A percentile compares a stretch with the other conserved stretches of the same genome.
These are phyloP conservation scores for Aspergillus sergii DNA, from an alignment of 2,329 filamentous ascomycete species.

Conservation along the genomic window DNA sequence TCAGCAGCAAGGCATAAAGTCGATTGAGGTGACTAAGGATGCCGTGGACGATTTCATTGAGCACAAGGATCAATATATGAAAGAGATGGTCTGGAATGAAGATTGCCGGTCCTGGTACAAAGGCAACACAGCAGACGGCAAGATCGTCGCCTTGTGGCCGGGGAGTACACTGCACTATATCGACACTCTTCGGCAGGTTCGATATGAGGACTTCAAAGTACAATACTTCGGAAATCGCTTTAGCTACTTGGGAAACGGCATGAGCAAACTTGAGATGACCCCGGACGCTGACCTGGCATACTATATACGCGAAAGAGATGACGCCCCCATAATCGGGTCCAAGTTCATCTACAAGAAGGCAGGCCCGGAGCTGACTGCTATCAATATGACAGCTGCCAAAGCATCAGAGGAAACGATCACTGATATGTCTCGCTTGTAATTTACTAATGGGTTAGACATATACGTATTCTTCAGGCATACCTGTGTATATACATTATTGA, in stretches of 20 bases:
- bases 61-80: constrained; percentile 35
- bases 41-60: constrained; percentile 38
- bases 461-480: no score
- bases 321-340: background rate
- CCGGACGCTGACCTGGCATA: constrained; percentile 19
- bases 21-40: constrained; percentile 39
- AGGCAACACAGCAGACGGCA: constrained; percentile 25
- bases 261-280: constrained; percentile 19
- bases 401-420: no score
- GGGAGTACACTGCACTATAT: constrained; percentile 28
- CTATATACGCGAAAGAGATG: constrained; percentile 28
- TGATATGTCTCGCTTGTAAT: no score
- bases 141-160: constrained; percentile 24
- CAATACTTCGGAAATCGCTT: constrained; percentile 22
- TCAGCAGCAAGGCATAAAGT: constrained; percentile 30
- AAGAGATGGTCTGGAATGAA: constrained; percentile 38
- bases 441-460: no score
- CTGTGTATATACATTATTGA: no score
- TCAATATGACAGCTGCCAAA: no score
- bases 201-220: constrained; percentile 27
- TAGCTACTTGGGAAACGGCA: constrained; percentile 24
- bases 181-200: constrained; percentile 19
- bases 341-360: no score
- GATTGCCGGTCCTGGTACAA: constrained; percentile 41
- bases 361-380: no score